These are phyloP conservation scores for Pleurotus pulmonarius DNA, from an alignment of 768 basidiomycete species.

Conservation along the genomic window DNA sequence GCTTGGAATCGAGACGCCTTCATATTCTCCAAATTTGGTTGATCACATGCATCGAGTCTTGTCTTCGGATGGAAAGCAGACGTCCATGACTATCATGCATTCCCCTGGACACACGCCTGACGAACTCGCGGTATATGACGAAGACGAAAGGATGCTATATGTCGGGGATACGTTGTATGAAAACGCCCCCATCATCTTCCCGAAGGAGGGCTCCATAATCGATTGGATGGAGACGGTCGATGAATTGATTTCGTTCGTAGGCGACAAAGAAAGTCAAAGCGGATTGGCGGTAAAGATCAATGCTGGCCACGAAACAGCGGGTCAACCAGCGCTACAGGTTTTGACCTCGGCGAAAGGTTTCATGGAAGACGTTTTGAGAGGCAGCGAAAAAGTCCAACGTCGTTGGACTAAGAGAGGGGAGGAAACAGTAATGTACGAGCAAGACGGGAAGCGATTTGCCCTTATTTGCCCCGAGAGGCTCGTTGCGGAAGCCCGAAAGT, in stretches of 20 bases:
- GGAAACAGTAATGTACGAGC: slow-evolving; percentile 39
- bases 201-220: slow-evolving; percentile 48
- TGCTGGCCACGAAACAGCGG: slow-evolving; percentile 45
- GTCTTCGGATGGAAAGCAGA: background rate
- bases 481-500: slow-evolving; percentile 30
- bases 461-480: slow-evolving; percentile 47
- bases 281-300: slow-evolving; percentile 34
- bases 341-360: slow-evolving; percentile 37
- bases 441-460: slow-evolving; percentile 34
- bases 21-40: slow-evolving; percentile 44
- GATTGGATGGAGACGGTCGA: slow-evolving; percentile 45
- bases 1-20: slow-evolving; percentile 36
- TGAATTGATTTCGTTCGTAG: slow-evolving; percentile 38
- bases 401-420: slow-evolving; percentile 30
- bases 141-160: slow-evolving; percentile 46
- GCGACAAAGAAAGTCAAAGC: slow-evolving; percentile 3
- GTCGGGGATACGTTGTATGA: slow-evolving; percentile 59
- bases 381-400: slow-evolving; percentile 30
- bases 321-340: slow-evolving; percentile 42
- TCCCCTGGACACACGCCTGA: slow-evolving; percentile 60
- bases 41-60: slow-evolving; percentile 28
- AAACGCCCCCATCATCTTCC: slow-evolving; percentile 51
- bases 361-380: slow-evolving; percentile 43
- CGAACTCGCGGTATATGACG: slow-evolving; percentile 52
- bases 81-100: slow-evolving; percentile 41